A percentile compares a stretch with the other conserved stretches of the same genome.
Evolutionary conservation across 2,329 filamentous ascomycete genomes (phyloP).

Genomic region (Metarhizium humberi): DNA sequence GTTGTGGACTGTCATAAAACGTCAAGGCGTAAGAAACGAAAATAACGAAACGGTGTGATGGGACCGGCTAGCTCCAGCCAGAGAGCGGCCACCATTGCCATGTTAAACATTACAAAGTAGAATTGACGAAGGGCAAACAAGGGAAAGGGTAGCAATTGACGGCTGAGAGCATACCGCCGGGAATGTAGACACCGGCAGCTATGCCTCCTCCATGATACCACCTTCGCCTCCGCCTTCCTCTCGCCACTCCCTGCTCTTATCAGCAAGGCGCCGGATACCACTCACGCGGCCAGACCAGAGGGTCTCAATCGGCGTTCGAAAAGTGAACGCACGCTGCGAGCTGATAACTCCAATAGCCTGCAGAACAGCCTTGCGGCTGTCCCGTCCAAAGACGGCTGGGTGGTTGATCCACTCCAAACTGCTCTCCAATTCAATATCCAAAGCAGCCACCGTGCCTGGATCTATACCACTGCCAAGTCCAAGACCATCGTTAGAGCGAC

Average conservation of each 20-base stretch:
- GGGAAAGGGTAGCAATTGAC: not conserved
- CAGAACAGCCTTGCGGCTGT: slow-evolving; percentile 89
- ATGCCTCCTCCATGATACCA: slow-evolving; percentile 53
- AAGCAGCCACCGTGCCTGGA: slow-evolving; percentile 65
- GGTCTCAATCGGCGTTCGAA: slow-evolving; percentile 78
- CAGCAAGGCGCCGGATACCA: slow-evolving; percentile 73
- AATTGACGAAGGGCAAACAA: not conserved
- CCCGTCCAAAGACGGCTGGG: slow-evolving; percentile 85
- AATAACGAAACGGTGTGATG: not conserved
- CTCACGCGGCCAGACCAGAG: slow-evolving; percentile 79
- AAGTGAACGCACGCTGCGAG: slow-evolving; percentile 88
- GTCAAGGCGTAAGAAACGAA: slow-evolving; percentile 4
- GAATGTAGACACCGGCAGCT: slow-evolving; percentile 4
- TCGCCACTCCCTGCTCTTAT: slow-evolving; percentile 83
- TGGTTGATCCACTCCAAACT: slow-evolving; percentile 97
- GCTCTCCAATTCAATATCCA: slow-evolving; percentile 84
- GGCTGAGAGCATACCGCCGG: not conserved
- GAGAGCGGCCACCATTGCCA: not conserved
- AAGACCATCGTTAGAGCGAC: slow-evolving; percentile 48
- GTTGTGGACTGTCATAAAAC: slow-evolving; percentile 5
- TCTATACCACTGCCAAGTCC: slow-evolving; percentile 70
- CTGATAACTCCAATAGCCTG: slow-evolving; percentile 96
- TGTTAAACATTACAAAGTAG: not conserved
- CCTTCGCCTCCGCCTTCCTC: slow-evolving; percentile 71
- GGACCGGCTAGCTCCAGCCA: not conserved